Conservation (phyloP, 2,329 filamentous ascomycete genomes). For the Trichophyton verrucosum region DNA sequence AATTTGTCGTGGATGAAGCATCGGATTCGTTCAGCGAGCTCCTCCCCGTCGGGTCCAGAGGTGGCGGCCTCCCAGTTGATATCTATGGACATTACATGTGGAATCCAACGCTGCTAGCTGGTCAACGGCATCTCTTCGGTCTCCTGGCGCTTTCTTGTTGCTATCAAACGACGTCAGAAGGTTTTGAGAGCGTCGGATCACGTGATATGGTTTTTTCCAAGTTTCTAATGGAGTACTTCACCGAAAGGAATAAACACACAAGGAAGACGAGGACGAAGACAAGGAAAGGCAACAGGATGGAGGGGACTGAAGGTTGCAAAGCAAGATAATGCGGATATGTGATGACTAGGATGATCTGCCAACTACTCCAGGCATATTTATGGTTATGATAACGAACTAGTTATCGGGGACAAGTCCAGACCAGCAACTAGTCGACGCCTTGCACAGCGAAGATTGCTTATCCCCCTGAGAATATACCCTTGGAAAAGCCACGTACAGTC, state of each 20-base stretch:
- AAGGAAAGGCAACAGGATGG: background rate
- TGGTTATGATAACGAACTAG: background rate
- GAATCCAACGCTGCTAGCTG: background rate
- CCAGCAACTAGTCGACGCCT: background rate
- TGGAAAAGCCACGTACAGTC: background rate
- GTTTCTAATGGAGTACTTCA: too few relatives aligned
- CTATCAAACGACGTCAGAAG: background rate
- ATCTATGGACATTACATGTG: slow-evolving; percentile 76
- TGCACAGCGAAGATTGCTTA: background rate
- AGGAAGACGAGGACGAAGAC: background rate
- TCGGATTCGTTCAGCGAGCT: slow-evolving; percentile 73
- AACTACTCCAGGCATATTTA: background rate
- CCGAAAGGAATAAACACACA: background rate
- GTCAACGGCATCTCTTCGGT: background rate
- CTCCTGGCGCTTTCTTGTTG: background rate
- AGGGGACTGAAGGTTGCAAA: background rate
- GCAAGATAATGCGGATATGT: background rate
- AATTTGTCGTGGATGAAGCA: slow-evolving; percentile 93
- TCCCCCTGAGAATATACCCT: background rate
- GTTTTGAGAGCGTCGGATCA: background rate
- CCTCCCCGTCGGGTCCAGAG: slow-evolving; percentile 71
- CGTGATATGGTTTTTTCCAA: background rate
- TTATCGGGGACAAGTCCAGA: background rate
- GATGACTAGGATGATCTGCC: background rate
- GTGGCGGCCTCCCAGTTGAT: slow-evolving; percentile 94